Conservation (phyloP, 1,284 basidiomycete species). For the Apiotrichum mycotoxinovorans region DNA sequence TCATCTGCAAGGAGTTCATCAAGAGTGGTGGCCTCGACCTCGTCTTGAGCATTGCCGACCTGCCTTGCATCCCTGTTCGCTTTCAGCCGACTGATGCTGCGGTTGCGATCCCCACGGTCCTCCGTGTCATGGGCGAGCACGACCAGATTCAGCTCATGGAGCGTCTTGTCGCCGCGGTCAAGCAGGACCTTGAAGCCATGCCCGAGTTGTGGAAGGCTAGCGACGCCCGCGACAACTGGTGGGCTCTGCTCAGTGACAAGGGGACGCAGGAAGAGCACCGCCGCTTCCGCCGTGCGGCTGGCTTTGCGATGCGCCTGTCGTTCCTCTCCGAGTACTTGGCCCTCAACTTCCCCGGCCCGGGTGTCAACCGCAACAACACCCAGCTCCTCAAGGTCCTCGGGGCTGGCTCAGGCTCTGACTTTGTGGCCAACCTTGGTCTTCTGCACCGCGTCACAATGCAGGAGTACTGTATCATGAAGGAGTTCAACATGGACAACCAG, state of each 20-base stretch:
- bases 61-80: constrained; percentile 86
- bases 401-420: constrained; percentile 60
- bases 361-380: constrained; percentile 60
- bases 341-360: constrained; percentile 4
- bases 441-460: constrained; percentile 72
- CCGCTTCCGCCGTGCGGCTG: constrained; percentile 34
- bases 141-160: constrained; percentile 71
- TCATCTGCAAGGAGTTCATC: constrained; percentile 89
- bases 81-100: constrained; percentile 79
- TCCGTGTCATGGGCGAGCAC: constrained; percentile 83
- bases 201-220: constrained; percentile 64
- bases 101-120: constrained; percentile 75
- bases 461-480: constrained; percentile 59
- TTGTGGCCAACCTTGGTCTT: constrained; percentile 70
- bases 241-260: constrained; percentile 14
- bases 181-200: constrained; percentile 66
- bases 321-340: constrained; percentile 76
- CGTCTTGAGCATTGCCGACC: constrained; percentile 70
- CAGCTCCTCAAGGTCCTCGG: constrained; percentile 73
- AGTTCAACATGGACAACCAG: constrained; percentile 34
- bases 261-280: constrained; percentile 11
- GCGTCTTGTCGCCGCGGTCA: constrained; percentile 69
- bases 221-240: constrained; percentile 60
- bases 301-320: constrained; percentile 53
- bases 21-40: constrained; percentile 67